Base-by-base conservation (phyloP, 2,329 filamentous ascomycete species). In the Lachnellula arida region DNA sequence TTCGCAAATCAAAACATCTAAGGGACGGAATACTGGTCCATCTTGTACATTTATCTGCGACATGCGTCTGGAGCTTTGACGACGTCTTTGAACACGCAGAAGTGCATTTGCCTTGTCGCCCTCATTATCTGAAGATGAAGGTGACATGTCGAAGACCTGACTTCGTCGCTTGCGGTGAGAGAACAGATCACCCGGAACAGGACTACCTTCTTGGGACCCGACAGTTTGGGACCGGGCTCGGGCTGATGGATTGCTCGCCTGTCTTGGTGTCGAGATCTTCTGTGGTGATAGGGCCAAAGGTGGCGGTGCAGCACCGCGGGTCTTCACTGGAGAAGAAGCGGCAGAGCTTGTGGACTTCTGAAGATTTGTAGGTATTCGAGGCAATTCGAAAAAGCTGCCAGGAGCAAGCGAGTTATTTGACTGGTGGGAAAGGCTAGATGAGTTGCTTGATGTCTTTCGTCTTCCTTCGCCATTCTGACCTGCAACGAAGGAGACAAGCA, bases 121-220 rank as follows among this genome's bases (percentile, higher is more conserved):
- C 73, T 99, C 94, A 57, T 96, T 99, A 68, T 99, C 94, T 0
- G 94, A 99, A 0, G 93, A 97, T 0, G 94, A 97, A 3, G 94
- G 94, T 2, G 94, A 99, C 74, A 97, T 88, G 70, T 97, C 93
- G 65, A 97, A 91, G 2, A 97, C 88, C 67, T 97, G 94, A 69
- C 93, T 97, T 64, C 91, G 84, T 40, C 94, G 86, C 71, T 97
- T 97, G 66, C 92, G 86, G 68, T 97, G 92, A 8, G 81, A 78
- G 44, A 87, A 83, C 12, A 78, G 74, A 55, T 88, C 82, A 53
- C 88, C 84, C 2, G 86, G 78, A 7, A 82, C 76, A 6, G 87
- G 82, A 62, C 94, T 95, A 28, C 89, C 90, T 65, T 97, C 94
- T 71, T 96, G 90, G 12, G 94, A 97, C 8, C 93, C 93, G 39